Percentiles rank a stretch among this genome's conserved stretches.
Evolutionary conservation across 257 asterid species (phyloP).

Genomic region (Capsicum chinense): DNA sequence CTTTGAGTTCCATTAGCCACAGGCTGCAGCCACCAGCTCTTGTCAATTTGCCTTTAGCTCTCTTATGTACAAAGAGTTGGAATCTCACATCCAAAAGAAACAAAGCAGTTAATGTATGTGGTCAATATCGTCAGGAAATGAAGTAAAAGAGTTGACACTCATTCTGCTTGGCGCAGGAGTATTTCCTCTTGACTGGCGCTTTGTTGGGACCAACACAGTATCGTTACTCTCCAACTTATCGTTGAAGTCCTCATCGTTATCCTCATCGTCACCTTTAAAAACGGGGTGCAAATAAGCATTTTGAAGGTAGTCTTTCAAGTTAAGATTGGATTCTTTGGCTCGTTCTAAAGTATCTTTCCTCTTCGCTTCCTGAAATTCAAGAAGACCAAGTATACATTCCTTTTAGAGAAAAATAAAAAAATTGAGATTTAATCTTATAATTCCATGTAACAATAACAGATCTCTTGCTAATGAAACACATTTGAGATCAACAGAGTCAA

Average conservation of each 20-base stretch:
- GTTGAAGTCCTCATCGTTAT: slow-evolving; percentile 33
- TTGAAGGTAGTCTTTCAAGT: slow-evolving; percentile 71
- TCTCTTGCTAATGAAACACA: slow-evolving; percentile 20
- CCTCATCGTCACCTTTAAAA: slow-evolving; percentile 57
- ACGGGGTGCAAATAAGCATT: slow-evolving; percentile 77
- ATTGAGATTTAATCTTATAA: not conserved
- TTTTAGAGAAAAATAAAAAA: not conserved
- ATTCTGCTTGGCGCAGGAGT: slow-evolving; percentile 77
- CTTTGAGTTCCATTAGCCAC: not conserved
- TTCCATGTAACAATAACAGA: not conserved
- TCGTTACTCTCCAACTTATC: slow-evolving; percentile 40
- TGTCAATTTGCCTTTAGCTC: not conserved
- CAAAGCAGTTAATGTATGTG: not conserved
- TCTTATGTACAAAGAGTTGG: not conserved
- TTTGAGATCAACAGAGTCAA: slow-evolving; percentile 19
- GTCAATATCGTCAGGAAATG: slow-evolving; percentile 31
- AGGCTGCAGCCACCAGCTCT: slow-evolving; percentile 14
- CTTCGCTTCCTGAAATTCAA: slow-evolving; percentile 78
- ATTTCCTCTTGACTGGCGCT: slow-evolving; percentile 60
- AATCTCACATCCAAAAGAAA: not conserved
- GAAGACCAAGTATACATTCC: not conserved
- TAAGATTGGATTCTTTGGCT: slow-evolving; percentile 76
- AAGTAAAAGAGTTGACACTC: slow-evolving; percentile 53
- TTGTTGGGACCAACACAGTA: slow-evolving; percentile 65
- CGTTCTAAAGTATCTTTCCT: slow-evolving; percentile 87